Evolutionary conservation across 495 filamentous ascomycete species (phyloP).

Genomic region (Daldinia concentrica): DNA sequence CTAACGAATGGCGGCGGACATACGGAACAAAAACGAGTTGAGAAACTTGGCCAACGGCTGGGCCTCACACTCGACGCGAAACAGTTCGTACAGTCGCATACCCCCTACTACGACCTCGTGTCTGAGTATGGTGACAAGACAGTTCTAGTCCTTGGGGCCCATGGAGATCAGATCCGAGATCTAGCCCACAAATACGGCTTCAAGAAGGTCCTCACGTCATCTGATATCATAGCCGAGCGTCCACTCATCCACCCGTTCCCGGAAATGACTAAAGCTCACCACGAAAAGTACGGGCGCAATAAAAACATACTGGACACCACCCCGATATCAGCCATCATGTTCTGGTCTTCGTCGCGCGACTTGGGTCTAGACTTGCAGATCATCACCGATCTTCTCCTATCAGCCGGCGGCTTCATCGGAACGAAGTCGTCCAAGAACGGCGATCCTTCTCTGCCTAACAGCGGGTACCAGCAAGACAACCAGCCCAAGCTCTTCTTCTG

Average conservation of each 20-base stretch:
- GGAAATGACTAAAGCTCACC: conserved; percentile 68
- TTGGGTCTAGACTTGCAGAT: conserved; percentile 79
- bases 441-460: conserved; percentile 69
- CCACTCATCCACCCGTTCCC: conserved; percentile 77
- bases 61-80: conserved; percentile 63
- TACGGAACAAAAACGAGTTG: conserved; percentile 72
- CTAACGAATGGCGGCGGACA: conserved; percentile 89
- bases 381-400: conserved; percentile 75
- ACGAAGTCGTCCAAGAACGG: conserved; percentile 63
- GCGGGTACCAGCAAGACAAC: conserved; percentile 71
- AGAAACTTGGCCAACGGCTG: conserved; percentile 68
- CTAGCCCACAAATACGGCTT: conserved; percentile 85
- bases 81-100: conserved; percentile 85
- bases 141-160: conserved; percentile 76
- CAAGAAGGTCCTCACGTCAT: conserved; percentile 76
- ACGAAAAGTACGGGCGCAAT: conserved; percentile 66
- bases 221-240: conserved; percentile 72
- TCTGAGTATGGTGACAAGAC: conserved; percentile 69
- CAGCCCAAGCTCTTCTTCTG: conserved; percentile 81
- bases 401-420: conserved; percentile 70
- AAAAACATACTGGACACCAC: conserved; percentile 63
- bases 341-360: conserved; percentile 84
- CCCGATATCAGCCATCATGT: conserved; percentile 75
- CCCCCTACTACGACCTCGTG: conserved; percentile 68
- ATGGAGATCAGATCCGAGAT: conserved; percentile 71